A percentile compares a stretch with the other conserved stretches of the same genome.
phyloP scores from a whole-genome alignment of 306 rosid species.

The Vicia villosa region DNA sequence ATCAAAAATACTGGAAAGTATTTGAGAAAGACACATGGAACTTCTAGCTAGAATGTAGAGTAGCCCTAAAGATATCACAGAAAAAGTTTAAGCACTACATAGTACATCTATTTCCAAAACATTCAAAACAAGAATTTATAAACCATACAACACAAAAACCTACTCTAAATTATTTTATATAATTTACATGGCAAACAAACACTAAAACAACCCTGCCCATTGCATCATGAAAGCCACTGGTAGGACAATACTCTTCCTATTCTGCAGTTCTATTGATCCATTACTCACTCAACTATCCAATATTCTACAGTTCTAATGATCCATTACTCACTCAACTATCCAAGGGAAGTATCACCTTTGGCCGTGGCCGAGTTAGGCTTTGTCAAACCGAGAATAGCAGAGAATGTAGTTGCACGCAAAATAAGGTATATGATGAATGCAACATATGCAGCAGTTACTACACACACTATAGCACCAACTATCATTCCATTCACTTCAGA shows the following conservation, averaged over 20 bases:
- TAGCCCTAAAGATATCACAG: neutral
- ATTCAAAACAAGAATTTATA: slow-evolving; percentile 22
- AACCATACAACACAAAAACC: slow-evolving; percentile 19
- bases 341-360: slow-evolving; percentile 40
- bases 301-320: slow-evolving; percentile 3
- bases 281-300: slow-evolving; percentile 43
- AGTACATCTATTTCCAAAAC: slow-evolving; percentile 20
- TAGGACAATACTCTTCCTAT: slow-evolving; percentile 1
- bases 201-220: neutral
- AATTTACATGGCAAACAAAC: slow-evolving; percentile 27
- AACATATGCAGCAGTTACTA: slow-evolving; percentile 63
- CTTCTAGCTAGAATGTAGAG: neutral
- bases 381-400: slow-evolving; percentile 50
- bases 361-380: slow-evolving; percentile 6
- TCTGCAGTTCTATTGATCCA: slow-evolving; percentile 11
- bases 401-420: slow-evolving; percentile 42
- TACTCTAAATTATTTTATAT: slow-evolving; percentile 18
- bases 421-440: slow-evolving; percentile 77
- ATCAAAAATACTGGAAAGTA: too few species aligned
- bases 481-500: slow-evolving; percentile 63
- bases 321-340: slow-evolving; percentile 43
- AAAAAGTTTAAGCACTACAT: neutral
- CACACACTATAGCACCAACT: slow-evolving; percentile 40
- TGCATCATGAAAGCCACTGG: slow-evolving; percentile 4
- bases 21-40: neutral